Percentiles rank a stretch among this genome's conserved stretches.
Conservation (phyloP, 1,284 basidiomycete genomes). For the Irpex lacteus region DNA sequence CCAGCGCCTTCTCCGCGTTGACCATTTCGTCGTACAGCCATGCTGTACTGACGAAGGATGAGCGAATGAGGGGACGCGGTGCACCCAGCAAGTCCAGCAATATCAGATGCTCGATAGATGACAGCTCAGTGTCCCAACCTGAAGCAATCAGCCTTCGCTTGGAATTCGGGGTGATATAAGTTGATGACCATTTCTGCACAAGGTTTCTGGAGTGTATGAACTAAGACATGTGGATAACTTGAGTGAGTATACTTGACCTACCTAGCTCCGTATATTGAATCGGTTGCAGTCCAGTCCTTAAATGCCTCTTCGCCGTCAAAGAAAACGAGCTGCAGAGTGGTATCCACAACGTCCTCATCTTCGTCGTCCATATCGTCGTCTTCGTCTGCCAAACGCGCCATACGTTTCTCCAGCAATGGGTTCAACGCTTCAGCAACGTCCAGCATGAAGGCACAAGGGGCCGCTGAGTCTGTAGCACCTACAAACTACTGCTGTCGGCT, state of each 20-base stretch:
- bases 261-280: constrained; percentile 95
- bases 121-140: constrained; percentile 58
- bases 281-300: constrained; percentile 82
- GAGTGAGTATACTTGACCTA: constrained; percentile 29
- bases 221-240: no score
- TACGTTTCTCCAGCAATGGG: constrained; percentile 65
- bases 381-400: constrained; percentile 49
- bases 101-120: constrained; percentile 84
- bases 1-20: constrained; percentile 65
- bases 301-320: constrained; percentile 99
- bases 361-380: constrained; percentile 54
- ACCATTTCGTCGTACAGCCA: constrained; percentile 85
- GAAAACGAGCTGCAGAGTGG: constrained; percentile 92
- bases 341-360: constrained; percentile 76
- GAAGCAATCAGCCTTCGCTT: constrained; percentile 59
- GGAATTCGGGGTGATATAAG: constrained; percentile 58
- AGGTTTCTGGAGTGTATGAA: constrained; percentile 62
- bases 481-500: constrained; percentile 65
- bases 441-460: constrained; percentile 91
- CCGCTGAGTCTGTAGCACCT: constrained; percentile 97
- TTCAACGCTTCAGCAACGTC: constrained; percentile 83
- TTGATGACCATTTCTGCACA: constrained; percentile 76
- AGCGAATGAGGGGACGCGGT: constrained; percentile 65
- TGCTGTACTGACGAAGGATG: constrained; percentile 84
- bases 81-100: constrained; percentile 89